A percentile compares a stretch with the other conserved stretches of the same genome.
Conservation (phyloP, 2,329 filamentous ascomycete species). For the Fusarium xylarioides region DNA sequence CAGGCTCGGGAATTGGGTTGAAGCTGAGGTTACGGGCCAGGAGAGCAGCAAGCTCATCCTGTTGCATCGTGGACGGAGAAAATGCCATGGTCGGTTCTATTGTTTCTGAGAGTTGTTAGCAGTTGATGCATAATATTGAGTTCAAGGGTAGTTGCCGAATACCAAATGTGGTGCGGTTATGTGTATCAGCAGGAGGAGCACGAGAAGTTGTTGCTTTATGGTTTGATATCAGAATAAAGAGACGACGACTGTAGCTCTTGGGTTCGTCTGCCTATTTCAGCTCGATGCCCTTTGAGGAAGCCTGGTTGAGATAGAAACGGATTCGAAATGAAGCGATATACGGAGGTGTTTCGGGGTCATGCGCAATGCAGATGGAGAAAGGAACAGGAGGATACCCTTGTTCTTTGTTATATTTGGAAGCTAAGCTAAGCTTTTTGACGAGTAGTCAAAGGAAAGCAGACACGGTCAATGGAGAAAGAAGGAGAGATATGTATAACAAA, state of each 20-base stretch:
- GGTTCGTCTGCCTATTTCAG: background rate
- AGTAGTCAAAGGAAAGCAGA: constrained; percentile 20
- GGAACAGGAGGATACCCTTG: constrained; percentile 25
- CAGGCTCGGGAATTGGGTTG: constrained; percentile 46
- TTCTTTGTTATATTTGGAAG: constrained; percentile 39
- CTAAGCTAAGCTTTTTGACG: constrained; percentile 40
- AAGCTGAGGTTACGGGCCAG: constrained; percentile 81
- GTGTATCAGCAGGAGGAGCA: background rate
- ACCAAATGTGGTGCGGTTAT: constrained; percentile 17
- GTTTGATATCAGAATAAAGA: background rate
- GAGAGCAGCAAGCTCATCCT: constrained; percentile 84
- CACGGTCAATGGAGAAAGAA: constrained; percentile 8
- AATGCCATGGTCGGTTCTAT: constrained; percentile 49
- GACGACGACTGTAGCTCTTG: background rate
- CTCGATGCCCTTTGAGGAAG: constrained; percentile 9
- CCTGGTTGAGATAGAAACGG: constrained; percentile 30
- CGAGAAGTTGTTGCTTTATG: background rate
- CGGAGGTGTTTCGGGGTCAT: constrained; percentile 30
- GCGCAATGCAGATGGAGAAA: constrained; percentile 28
- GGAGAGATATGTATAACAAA: constrained; percentile 11
- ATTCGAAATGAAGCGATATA: constrained; percentile 32
- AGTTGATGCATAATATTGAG: background rate
- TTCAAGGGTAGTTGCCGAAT: constrained; percentile 3
- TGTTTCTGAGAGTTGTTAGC: constrained; percentile 22
- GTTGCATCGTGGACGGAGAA: constrained; percentile 63